Evolutionary conservation across 1,284 basidiomycete genomes (phyloP).

Genomic region (Hypsizygus ulmarius): DNA sequence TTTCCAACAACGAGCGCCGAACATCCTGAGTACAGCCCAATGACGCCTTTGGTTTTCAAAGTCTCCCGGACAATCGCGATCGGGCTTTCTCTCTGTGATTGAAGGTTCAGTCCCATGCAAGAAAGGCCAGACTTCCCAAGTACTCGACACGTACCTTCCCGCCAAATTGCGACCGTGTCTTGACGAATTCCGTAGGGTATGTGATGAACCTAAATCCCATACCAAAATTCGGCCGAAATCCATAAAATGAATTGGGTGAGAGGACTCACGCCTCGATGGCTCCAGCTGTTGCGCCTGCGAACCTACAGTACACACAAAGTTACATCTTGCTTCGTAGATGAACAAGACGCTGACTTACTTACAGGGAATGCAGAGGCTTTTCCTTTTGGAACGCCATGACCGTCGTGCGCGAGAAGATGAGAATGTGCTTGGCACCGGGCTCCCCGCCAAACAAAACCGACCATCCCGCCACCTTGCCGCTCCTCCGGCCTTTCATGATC

Average conservation of each 20-base stretch:
- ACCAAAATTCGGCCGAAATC: conserved; percentile 32
- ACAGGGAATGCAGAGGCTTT: conserved; percentile 77
- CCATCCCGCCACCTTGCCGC: neutral
- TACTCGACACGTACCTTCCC: conserved; percentile 53
- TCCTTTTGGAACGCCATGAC: conserved; percentile 57
- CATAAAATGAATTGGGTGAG: neutral
- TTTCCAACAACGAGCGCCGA: conserved; percentile 89
- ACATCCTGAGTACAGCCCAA: conserved; percentile 85
- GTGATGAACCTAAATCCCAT: conserved; percentile 63
- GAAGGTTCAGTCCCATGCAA: conserved; percentile 4
- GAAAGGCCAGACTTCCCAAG: neutral
- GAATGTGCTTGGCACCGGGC: conserved; percentile 2
- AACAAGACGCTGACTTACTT: conserved; percentile 12
- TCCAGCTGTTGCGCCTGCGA: conserved; percentile 93
- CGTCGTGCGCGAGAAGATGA: neutral
- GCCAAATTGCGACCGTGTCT: conserved; percentile 80
- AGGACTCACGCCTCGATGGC: conserved; percentile 83
- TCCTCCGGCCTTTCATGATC: neutral
- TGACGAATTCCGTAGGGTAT: conserved; percentile 94
- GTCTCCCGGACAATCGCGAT: conserved; percentile 71
- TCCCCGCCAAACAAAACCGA: conserved; percentile 7
- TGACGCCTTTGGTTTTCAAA: conserved; percentile 66
- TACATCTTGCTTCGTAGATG: neutral
- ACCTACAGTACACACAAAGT: conserved; percentile 25
- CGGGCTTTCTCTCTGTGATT: conserved; percentile 58